Evolutionary conservation across 2,329 filamentous ascomycete species (phyloP), one percentile per base, ranked within the genome.

Genomic region (Pseudocercospora macadamiae): DNA sequence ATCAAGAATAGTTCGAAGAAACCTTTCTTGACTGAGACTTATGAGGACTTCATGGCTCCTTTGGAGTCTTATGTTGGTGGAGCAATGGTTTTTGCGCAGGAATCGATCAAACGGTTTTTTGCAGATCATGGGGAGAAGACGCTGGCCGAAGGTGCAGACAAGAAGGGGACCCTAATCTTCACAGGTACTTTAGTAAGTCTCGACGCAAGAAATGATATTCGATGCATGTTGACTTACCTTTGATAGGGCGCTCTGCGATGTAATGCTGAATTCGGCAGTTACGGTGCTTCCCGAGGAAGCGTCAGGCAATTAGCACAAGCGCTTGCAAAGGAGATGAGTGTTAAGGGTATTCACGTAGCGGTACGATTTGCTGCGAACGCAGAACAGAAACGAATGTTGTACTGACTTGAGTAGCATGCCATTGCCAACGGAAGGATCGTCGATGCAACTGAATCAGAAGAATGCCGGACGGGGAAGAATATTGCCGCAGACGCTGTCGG

Each of bases 401-500:
- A 26, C 52, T 54, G 25, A 54, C 18, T 9, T 16, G 10, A 10
- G 7, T 26, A 62, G n/a, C 83, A 86, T 70, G 77, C 83, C 2
- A 82, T 86, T 60, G 82, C 80, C 0, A 86, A 86, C 66, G 82
- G 82, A 0, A 72, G 70, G 0, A 85, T 86, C 55, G 74, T 72
- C 26, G 83, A 85, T 66, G 80, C 79, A 9, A 10, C 42, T 55
- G 73, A 81, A 25, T 77, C 76, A 1, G 77, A 81, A 55, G 79
- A 79, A 25, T 76, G 77, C 39, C 73, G 73, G 64, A 75, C 66
- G 0, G 82, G 83, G 2, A 83, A 82, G 75, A 81, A 79, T 57
- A 86, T 86, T 75, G 80, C 80, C 51, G 82, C 82, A 0, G 82
- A 86, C 68, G 82, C 80, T 23, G 82, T 86, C 3, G 83, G 83